phyloP scores from a whole-genome alignment of 257 asterid genomes.

The Nicotiana attenuata region DNA sequence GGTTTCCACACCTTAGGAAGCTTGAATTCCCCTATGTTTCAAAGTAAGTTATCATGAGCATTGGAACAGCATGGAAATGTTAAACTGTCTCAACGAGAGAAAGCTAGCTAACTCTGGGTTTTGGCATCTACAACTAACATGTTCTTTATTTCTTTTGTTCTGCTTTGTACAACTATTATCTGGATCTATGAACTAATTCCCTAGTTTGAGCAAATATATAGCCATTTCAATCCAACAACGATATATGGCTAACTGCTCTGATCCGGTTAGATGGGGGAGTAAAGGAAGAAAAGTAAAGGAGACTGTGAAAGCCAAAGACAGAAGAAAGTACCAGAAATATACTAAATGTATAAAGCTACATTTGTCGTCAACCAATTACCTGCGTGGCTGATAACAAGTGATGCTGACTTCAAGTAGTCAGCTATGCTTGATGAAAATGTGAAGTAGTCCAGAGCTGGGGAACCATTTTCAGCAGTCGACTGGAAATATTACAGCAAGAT shows the following conservation, averaged over 20 bases:
- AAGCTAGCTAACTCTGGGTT: background rate
- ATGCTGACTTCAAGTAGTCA: slow-evolving; percentile 69
- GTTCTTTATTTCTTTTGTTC: background rate
- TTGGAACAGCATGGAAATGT: background rate
- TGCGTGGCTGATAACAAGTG: slow-evolving; percentile 94
- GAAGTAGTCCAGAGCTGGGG: slow-evolving; percentile 60
- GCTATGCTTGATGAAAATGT: slow-evolving; percentile 92
- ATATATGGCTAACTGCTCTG: background rate
- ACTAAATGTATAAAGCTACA: background rate
- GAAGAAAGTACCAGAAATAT: background rate
- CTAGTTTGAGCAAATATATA: background rate
- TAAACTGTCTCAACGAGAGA: background rate
- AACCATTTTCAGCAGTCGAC: slow-evolving; percentile 63
- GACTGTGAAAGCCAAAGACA: background rate
- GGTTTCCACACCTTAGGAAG: background rate
- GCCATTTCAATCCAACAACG: background rate
- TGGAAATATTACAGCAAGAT: slow-evolving; percentile 19
- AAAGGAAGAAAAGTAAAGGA: background rate
- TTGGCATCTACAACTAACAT: background rate
- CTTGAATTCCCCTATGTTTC: background rate
- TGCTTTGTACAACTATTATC: background rate
- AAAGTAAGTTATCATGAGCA: background rate
- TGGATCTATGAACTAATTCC: background rate
- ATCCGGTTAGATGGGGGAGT: background rate
- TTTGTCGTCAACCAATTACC: slow-evolving; percentile 30